These are phyloP conservation scores for Trichoderma polysporum DNA, from an alignment of 2,329 filamentous ascomycete genomes.

Conservation along the genomic window DNA sequence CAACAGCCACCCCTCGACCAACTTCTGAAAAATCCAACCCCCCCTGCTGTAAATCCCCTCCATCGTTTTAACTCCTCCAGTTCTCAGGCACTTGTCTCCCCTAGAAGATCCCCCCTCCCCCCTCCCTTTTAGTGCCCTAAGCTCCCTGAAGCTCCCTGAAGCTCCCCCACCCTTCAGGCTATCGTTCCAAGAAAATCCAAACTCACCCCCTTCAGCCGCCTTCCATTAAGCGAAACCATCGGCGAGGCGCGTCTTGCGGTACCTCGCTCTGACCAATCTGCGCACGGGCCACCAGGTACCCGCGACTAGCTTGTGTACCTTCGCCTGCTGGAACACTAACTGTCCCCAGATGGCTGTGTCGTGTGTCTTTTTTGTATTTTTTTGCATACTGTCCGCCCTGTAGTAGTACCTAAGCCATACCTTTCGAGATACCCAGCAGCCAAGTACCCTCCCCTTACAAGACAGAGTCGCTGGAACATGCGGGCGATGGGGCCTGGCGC, in stretches of 20 bases:
- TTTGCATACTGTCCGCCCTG: too few species aligned
- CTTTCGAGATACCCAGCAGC: background rate
- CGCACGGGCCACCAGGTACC: background rate
- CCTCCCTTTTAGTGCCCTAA: background rate
- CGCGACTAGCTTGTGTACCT: background rate
- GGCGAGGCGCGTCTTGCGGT: conserved; percentile 3
- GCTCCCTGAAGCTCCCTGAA: background rate
- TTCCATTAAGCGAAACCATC: background rate
- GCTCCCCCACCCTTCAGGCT: background rate
- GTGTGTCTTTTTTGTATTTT: background rate
- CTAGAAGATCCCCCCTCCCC: background rate
- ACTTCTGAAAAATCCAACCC: too few species aligned
- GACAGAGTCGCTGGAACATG: background rate
- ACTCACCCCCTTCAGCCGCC: background rate
- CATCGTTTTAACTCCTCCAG: conserved; percentile 9
- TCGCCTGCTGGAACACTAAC: background rate
- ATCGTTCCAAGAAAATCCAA: background rate
- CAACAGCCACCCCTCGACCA: background rate
- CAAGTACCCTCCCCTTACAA: background rate
- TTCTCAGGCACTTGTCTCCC: too few species aligned
- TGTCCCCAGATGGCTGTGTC: background rate
- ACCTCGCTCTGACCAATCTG: background rate
- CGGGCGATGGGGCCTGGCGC: background rate
- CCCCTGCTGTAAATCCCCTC: conserved; percentile 9
- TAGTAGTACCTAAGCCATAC: background rate